Base-by-base conservation (phyloP, 2,329 filamentous ascomycete species). In the Geosmithia flava region DNA sequence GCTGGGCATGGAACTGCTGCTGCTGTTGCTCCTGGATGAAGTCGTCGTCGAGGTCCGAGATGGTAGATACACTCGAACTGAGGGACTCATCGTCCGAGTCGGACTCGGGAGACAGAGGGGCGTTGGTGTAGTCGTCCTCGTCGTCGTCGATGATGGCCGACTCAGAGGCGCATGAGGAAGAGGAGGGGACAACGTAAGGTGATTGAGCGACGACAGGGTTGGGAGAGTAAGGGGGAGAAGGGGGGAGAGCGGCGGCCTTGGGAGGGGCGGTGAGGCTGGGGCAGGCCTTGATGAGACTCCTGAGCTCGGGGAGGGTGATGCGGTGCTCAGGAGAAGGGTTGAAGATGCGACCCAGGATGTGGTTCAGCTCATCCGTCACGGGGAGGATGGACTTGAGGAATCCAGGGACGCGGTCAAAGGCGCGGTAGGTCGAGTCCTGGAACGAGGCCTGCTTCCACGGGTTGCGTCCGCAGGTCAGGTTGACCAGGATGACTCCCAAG, bases 361-460 rank as follows among this genome's bases (percentile, higher is more conserved):
- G 74, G 69, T 96, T 90, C 63, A 97, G 75, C 62, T 96, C 90
- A 62, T 87, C 76, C 49, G 93, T 90, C 59, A 98, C 69, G 20
- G 93, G 91, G 49, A 98, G 76, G 58, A 98, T 98, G 53, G 88
- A 86, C 72, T 89, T 85, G 55, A 98, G 72, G 65, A 97, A 98
- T 61, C 85, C 83, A 52, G 81, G 80, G 61, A 89, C 88, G 71
- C 84, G 84, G 57, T 86, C 78, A 68, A 86, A 97, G 48, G 90
- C 90, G 59, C 85, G 81, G 76, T 97, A 98, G 44, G 93, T 97
- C 54, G 88, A 88, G 67, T 98, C 93, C 65, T 95, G 88, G 56
- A 81, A 74, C 13, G 89, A 95, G 52, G 93, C 93, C 64, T 93
- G 85, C 71, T 97, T 97, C 93, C 93, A 98, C 51, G 93, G 93